phyloP scores from a whole-genome alignment of 129 eudicot species.

The Rutidosis leptorrhynchoides region DNA sequence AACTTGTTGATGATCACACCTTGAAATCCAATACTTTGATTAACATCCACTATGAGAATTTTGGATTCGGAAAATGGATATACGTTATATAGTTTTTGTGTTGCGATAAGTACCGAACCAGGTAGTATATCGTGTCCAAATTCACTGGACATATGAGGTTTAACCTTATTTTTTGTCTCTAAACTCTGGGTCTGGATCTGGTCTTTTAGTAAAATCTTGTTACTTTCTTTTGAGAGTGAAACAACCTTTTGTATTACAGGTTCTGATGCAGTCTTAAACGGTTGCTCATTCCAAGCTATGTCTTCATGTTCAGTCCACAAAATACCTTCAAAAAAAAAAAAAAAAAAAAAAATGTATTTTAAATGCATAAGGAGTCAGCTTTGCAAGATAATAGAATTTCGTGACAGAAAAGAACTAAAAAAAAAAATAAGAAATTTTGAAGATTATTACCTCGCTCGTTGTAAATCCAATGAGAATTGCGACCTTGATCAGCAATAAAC shows the following conservation, averaged over 20 bases:
- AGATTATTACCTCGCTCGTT: conserved; percentile 53
- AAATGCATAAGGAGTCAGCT: not conserved
- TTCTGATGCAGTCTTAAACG: conserved; percentile 22
- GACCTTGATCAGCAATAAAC: conserved; percentile 72
- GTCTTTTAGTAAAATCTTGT: conserved; percentile 52
- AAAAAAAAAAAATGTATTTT: not conserved
- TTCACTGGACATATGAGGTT: conserved; percentile 30
- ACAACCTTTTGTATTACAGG: conserved; percentile 13
- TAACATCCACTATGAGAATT: conserved; percentile 70
- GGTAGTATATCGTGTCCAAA: conserved; percentile 37
- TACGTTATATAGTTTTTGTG: conserved; percentile 47
- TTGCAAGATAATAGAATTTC: no score
- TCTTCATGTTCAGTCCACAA: conserved; percentile 41
- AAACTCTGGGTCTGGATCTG: conserved; percentile 25
- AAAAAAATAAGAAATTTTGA: not conserved
- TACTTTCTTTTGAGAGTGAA: conserved; percentile 29
- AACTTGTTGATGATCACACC: conserved; percentile 78
- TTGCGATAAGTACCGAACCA: conserved; percentile 72
- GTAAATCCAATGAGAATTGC: conserved; percentile 44
- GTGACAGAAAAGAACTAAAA: no score
- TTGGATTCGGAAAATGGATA: conserved; percentile 61
- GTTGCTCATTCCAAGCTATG: conserved; percentile 28
- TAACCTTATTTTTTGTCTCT: conserved; percentile 20
- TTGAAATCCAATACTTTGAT: conserved; percentile 61
- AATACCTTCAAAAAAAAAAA: conserved; percentile 32